Evolutionary conservation across 805 yeast genomes (phyloP).

Genomic region (Cyberlindnera xishuangbannaensis): DNA sequence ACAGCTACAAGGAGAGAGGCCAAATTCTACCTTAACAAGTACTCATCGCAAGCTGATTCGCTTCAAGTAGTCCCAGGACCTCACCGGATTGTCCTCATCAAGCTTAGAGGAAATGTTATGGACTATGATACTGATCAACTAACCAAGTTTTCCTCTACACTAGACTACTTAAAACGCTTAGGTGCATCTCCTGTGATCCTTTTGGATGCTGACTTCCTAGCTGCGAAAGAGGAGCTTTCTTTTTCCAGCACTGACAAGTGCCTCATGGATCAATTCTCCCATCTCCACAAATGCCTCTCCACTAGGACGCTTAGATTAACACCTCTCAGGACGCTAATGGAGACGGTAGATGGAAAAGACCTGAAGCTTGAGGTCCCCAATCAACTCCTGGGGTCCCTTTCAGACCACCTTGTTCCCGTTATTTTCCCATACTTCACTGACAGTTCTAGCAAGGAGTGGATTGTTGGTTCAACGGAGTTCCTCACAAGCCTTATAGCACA

Average conservation of each 20-base stretch:
- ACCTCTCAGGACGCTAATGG: conserved; percentile 16
- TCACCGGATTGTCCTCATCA: conserved; percentile 25
- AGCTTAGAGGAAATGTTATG: conserved; percentile 23
- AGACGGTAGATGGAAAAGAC: background rate
- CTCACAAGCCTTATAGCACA: conserved; percentile 30
- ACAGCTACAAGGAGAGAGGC: conserved; percentile 96
- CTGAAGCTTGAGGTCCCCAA: conserved; percentile 9
- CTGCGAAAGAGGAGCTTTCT: conserved; percentile 13
- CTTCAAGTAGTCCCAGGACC: too few species aligned
- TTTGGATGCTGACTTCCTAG: conserved; percentile 21
- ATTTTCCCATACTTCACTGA: conserved; percentile 67
- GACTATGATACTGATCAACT: conserved; percentile 13
- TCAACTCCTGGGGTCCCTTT: conserved; percentile 6
- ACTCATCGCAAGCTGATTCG: conserved; percentile 41
- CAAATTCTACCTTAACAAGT: conserved; percentile 67
- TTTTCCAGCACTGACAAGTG: conserved; percentile 15
- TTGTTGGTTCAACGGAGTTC: conserved; percentile 36
- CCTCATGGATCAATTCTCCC: conserved; percentile 18
- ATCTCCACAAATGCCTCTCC: conserved; percentile 9
- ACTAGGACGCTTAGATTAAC: conserved; percentile 9
- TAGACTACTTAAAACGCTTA: conserved; percentile 19
- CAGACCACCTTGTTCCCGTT: conserved; percentile 32
- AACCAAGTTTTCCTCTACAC: conserved; percentile 13
- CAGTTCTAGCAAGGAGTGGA: conserved; percentile 34
- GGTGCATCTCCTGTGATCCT: conserved; percentile 21